Percentiles rank a stretch among this genome's conserved stretches.
Conservation (phyloP, 768 basidiomycete genomes). For the Inosperma sp. region DNA sequence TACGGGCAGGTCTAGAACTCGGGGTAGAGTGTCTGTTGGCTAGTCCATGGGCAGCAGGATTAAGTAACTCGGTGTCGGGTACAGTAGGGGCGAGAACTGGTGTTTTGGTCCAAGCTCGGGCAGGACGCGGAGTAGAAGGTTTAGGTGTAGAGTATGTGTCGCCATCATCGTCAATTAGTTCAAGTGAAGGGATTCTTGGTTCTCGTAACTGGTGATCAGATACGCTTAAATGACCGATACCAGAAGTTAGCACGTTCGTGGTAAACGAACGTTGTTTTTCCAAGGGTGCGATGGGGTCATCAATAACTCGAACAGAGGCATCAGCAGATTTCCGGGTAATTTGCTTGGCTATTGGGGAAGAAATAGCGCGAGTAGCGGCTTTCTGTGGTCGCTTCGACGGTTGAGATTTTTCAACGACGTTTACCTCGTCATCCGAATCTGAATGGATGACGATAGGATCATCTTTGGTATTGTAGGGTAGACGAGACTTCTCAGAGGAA, state of each 20-base stretch:
- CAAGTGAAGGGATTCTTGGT: no score
- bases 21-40: no score
- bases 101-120: no score
- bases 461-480: background rate
- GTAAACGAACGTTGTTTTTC: background rate
- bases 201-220: background rate
- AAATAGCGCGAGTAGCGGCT: background rate
- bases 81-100: no score
- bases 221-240: background rate
- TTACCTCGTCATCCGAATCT: constrained; percentile 1
- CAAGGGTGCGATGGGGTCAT: no score
- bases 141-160: no score
- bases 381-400: background rate
- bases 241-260: background rate
- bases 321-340: no score
- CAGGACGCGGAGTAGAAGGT: no score
- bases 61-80: no score
- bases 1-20: no score
- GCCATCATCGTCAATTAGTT: no score
- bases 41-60: no score
- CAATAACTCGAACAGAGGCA: constrained; percentile 3
- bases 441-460: constrained; percentile 1
- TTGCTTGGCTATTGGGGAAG: background rate
- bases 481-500: background rate
- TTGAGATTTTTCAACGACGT: background rate